A percentile compares a stretch with the other conserved stretches of the same genome.
Evolutionary conservation across 768 basidiomycete genomes (phyloP).

Genomic region (Gautieria morchelliformis): DNA sequence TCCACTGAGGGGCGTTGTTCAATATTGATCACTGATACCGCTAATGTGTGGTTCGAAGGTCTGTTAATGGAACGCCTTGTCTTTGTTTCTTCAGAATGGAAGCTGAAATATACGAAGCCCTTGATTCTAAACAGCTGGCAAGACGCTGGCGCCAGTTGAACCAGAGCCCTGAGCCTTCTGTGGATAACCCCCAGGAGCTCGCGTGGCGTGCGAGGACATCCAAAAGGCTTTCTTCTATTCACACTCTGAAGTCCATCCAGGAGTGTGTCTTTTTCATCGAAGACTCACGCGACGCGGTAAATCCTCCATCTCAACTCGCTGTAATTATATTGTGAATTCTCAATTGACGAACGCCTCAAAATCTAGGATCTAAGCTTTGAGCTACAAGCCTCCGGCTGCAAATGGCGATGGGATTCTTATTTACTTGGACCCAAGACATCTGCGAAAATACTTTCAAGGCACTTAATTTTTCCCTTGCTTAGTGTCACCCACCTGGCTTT

Average conservation of each 20-base stretch:
- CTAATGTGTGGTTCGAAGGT: constrained; percentile 71
- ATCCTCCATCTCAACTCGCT: constrained; percentile 11
- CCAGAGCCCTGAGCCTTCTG: constrained; percentile 8
- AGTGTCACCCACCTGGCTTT: constrained; percentile 62
- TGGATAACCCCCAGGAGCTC: constrained; percentile 26
- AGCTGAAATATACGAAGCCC: constrained; percentile 27
- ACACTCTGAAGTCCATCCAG: constrained; percentile 51
- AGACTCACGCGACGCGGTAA: constrained; percentile 51
- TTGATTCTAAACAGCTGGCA: constrained; percentile 48
- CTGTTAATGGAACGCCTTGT: neutral
- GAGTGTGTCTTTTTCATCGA: constrained; percentile 52
- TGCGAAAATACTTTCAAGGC: constrained; percentile 67
- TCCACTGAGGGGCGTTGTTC: constrained; percentile 44
- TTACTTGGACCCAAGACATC: constrained; percentile 53
- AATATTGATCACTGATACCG: constrained; percentile 66
- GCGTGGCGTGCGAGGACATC: constrained; percentile 48
- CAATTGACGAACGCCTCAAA: neutral
- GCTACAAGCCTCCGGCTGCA: constrained; percentile 39
- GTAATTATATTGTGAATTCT: neutral
- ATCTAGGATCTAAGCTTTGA: constrained; percentile 58
- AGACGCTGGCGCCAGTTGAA: constrained; percentile 67
- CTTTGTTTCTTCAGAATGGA: neutral
- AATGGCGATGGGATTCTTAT: constrained; percentile 75
- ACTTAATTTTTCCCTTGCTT: constrained; percentile 69
- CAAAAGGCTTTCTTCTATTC: constrained; percentile 44